Conservation (phyloP, 768 basidiomycete genomes). For the Russula vinacea region DNA sequence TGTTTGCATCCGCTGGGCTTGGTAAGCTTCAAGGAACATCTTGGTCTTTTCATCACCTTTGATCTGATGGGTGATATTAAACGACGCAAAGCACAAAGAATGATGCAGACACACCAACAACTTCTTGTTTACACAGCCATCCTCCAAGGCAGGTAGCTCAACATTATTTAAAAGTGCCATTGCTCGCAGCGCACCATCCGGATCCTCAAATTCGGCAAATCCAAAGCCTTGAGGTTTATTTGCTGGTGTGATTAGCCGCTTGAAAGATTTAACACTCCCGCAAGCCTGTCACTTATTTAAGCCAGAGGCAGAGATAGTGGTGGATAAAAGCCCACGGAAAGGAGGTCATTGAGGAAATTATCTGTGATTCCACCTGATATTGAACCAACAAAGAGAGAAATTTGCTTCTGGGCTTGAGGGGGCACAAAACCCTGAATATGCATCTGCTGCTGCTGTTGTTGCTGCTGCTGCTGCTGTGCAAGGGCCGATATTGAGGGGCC, state of each 20-base stretch:
- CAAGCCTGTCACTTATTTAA: conserved; percentile 59
- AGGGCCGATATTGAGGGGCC: conserved; percentile 90
- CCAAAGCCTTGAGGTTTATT: conserved; percentile 97
- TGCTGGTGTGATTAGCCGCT: conserved; percentile 85
- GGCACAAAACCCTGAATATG: conserved; percentile 60
- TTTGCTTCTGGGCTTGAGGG: conserved; percentile 65
- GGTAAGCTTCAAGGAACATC: conserved; percentile 81
- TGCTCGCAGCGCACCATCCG: conserved; percentile 83
- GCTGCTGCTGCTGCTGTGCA: conserved; percentile 71
- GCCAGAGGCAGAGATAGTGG: not conserved
- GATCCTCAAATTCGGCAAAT: conserved; percentile 94
- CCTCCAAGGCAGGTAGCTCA: conserved; percentile 59
- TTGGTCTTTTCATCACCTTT: conserved; percentile 97
- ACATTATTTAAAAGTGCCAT: conserved; percentile 60
- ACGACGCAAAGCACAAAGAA: not conserved
- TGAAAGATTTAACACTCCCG: conserved; percentile 85
- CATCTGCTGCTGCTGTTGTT: conserved; percentile 63
- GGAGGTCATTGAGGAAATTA: conserved; percentile 69
- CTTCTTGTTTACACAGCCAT: conserved; percentile 59
- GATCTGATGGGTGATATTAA: conserved; percentile 58
- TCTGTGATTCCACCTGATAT: conserved; percentile 93
- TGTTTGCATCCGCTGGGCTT: conserved; percentile 70
- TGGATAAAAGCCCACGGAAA: conserved; percentile 54
- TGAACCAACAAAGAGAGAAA: conserved; percentile 86
- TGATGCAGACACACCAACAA: conserved; percentile 56